Base-by-base conservation (phyloP, 2,329 filamentous ascomycete species). In the Furcasterigmium furcatum region DNA sequence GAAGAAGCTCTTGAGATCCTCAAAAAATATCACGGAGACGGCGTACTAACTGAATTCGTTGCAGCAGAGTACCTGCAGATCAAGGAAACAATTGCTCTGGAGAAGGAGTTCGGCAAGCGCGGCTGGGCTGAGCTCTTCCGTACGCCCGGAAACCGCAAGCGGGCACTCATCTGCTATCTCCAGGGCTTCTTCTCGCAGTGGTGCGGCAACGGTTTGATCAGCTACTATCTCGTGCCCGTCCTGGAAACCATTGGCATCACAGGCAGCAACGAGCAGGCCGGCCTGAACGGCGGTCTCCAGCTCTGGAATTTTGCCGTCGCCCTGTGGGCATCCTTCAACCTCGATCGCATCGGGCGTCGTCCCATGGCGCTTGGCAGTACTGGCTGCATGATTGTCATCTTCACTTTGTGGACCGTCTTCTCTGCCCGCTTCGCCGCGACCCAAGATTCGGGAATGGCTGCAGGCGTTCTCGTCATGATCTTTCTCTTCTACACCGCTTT, bases 61-160 rank as follows among this genome's bases (percentile, higher is more conserved):
- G 73, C 80, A 52, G 76, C 78, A 55, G 78, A 83, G 56, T 80
- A 70, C 61, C 68, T 68, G 27, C 79, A 84, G 62, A 83, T 84
- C 59, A 74, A 73, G 59, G 75, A 79, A 56, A 80, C 77, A 5
- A 68, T 82, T n/a, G n/a, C n/a, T n/a, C n/a, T 48, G 64, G 67
- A 45, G 56, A 79, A 19, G 79, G 82, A 58, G 66, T 72, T 52
- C 52, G 63, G 67, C 35, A 70, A 63, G 46, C 76, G 68, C 57
- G 72, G 66, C 49, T 83, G 79, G 58, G 40, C 68, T 8, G 74
- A 79, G 53, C 57, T 62, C 34, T 48, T 65, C 5, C 54, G 52
- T 20, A 63, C 60, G 18, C 49, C 46, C 12, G 62, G 61, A 2
- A 64, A 63, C 41, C 58, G 62, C 2, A 61, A 61, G 30, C 55